phyloP scores from a whole-genome alignment of 768 basidiomycete genomes.

The Crassisporium funariophilum region DNA sequence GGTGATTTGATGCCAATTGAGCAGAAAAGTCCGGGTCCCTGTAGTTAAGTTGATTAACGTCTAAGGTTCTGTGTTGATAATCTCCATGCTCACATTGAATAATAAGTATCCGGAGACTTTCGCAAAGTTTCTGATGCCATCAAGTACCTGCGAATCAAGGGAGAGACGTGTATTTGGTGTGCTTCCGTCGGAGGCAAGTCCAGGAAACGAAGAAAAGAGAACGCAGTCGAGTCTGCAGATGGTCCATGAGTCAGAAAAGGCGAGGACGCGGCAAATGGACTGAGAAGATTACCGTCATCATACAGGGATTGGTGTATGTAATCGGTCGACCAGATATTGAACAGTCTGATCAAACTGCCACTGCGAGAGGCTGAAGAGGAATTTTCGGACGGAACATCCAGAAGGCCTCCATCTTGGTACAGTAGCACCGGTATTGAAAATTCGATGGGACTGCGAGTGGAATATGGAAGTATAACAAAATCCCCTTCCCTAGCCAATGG shows the following conservation, averaged over 20 bases:
- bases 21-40: slow-evolving; percentile 62
- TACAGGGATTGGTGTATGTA: slow-evolving; percentile 73
- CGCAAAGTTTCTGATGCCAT: slow-evolving; percentile 48
- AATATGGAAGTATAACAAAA: slow-evolving; percentile 79
- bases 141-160: slow-evolving; percentile 61
- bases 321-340: slow-evolving; percentile 91
- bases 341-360: slow-evolving; percentile 61
- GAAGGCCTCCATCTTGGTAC: slow-evolving; percentile 74
- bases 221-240: slow-evolving; percentile 52
- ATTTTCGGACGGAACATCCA: slow-evolving; percentile 63
- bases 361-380: slow-evolving; percentile 50
- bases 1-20: slow-evolving; percentile 31
- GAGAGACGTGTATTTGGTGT: slow-evolving; percentile 59
- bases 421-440: slow-evolving; percentile 74
- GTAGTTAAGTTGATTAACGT: neutral
- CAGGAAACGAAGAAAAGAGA: slow-evolving; percentile 79
- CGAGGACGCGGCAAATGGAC: neutral
- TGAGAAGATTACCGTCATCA: slow-evolving; percentile 53
- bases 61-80: neutral
- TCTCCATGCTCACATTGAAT: slow-evolving; percentile 40
- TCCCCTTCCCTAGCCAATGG: slow-evolving; percentile 89
- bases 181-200: slow-evolving; percentile 65
- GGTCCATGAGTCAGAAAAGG: slow-evolving; percentile 1
- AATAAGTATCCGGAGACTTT: slow-evolving; percentile 39
- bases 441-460: slow-evolving; percentile 85